phyloP scores from a whole-genome alignment of 2,329 filamentous ascomycete species.

The Neurospora crassa region DNA sequence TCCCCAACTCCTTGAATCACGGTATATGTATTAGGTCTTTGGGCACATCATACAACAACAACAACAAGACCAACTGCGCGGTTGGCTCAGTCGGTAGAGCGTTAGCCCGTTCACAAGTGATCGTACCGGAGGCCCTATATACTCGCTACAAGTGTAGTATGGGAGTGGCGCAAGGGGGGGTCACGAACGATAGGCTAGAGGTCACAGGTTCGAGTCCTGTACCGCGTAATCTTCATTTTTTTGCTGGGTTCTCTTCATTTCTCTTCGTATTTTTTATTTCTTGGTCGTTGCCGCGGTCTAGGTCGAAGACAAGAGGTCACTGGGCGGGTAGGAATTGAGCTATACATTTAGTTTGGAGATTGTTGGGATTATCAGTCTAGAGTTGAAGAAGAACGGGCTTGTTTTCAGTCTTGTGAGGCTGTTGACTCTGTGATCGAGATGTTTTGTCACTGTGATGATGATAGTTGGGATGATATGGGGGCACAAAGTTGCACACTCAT shows the following conservation, averaged over 20 bases:
- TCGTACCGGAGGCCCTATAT: neutral
- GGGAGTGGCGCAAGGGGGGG: neutral
- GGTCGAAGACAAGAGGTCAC: neutral
- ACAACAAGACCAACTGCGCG: neutral
- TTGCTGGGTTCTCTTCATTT: neutral
- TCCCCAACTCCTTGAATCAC: neutral
- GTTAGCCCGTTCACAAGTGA: neutral
- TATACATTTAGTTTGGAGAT: neutral
- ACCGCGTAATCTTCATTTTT: neutral
- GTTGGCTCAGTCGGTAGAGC: neutral
- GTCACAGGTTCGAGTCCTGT: neutral
- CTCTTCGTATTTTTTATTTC: neutral
- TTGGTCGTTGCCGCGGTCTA: neutral
- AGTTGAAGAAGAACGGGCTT: neutral
- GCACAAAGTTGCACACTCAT: neutral
- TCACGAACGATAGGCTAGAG: neutral
- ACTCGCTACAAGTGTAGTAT: neutral
- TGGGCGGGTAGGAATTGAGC: neutral
- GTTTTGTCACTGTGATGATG: neutral
- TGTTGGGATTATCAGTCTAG: neutral
- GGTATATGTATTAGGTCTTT: neutral
- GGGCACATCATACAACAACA: neutral
- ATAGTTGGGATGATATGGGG: neutral
- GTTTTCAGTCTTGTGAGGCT: neutral
- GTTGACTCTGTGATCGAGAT: neutral